These are phyloP conservation scores for Mrakia frigida DNA, from an alignment of 768 basidiomycete genomes.

Conservation along the genomic window DNA sequence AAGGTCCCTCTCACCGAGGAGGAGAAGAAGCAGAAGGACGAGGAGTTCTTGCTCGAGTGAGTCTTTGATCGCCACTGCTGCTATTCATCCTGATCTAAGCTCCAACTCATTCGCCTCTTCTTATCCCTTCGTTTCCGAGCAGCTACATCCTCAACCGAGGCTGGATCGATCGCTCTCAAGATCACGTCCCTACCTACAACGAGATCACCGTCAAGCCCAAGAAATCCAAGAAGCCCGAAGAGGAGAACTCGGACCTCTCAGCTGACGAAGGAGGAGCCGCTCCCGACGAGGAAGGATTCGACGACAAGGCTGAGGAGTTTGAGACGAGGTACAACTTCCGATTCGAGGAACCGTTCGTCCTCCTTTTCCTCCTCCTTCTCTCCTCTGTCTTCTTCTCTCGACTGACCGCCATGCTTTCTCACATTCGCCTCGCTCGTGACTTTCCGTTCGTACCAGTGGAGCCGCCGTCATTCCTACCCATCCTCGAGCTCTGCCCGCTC, in stretches of 20 bases:
- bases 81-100: too few relatives aligned
- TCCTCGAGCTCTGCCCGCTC: slow-evolving; percentile 57
- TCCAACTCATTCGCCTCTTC: background rate
- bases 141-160: slow-evolving; percentile 97
- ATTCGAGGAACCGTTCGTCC: slow-evolving; percentile 86
- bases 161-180: slow-evolving; percentile 78
- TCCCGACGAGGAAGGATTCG: slow-evolving; percentile 64
- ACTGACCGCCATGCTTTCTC: slow-evolving; percentile 46
- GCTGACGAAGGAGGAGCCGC: slow-evolving; percentile 37
- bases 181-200: slow-evolving; percentile 74
- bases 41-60: slow-evolving; percentile 85
- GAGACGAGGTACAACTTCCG: slow-evolving; percentile 97
- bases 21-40: slow-evolving; percentile 62
- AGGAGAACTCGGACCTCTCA: slow-evolving; percentile 33
- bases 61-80: slow-evolving; percentile 42
- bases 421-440: background rate
- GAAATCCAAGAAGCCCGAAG: slow-evolving; percentile 40
- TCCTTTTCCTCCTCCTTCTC: background rate
- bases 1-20: slow-evolving; percentile 34
- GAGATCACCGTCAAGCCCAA: slow-evolving; percentile 58
- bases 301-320: slow-evolving; percentile 83
- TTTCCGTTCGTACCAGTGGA: slow-evolving; percentile 48
- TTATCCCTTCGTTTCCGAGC: background rate
- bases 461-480: slow-evolving; percentile 63
- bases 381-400: background rate